Base-by-base conservation (phyloP, 306 rosid species). In the Vigna unguiculata region DNA sequence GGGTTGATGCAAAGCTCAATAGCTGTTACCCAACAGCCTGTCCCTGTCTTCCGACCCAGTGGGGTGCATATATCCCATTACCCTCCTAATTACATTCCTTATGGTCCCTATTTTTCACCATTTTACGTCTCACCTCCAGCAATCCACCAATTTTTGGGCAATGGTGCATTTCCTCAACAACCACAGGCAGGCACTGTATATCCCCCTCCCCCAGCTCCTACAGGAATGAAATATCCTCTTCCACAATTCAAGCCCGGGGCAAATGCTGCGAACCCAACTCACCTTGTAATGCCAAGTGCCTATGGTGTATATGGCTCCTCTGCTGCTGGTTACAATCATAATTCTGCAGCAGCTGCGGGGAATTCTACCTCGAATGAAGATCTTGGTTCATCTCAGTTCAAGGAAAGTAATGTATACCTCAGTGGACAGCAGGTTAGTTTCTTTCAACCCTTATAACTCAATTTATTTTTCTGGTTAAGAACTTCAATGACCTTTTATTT, bases 1-100 rank as follows among this genome's bases (percentile, higher is more conserved):
- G 97, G 97, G 57, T 86, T 88, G 36, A 86, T 95, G 97, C 99
- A 92, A 81, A 95, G 90, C 83, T 89, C 98, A 61, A 81, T 95
- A 82, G 84, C 92, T 34, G 89, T 88, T 59, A 88, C 97, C 55
- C 99, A 95, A 88, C 98, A 90, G 80, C 93, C 96, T 34, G 86
- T 95, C 52, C 90, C 96, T 13, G 92, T 90, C 72, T 95, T 90
- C 73, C 91, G 99, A 55, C 89, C 97, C 2, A 54, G 90, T 8
- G 97, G 97, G 64, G 81, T 95, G 77, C 97, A 92, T 75, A 54
- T 95, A 78, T 83, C 99, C 49, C 99, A 89, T 81, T 95, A 85
- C 68, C 96, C 98, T 41, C 92, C 93, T 36, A 92, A 95, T 85
- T 92, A 89, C 85, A 79, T 95, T 81, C 97, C 97, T 14, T 95